Percentiles rank a stretch among this genome's conserved stretches.
Conservation (phyloP, 192 early-diverging fungal species). For the Backusella mclennaniae region DNA sequence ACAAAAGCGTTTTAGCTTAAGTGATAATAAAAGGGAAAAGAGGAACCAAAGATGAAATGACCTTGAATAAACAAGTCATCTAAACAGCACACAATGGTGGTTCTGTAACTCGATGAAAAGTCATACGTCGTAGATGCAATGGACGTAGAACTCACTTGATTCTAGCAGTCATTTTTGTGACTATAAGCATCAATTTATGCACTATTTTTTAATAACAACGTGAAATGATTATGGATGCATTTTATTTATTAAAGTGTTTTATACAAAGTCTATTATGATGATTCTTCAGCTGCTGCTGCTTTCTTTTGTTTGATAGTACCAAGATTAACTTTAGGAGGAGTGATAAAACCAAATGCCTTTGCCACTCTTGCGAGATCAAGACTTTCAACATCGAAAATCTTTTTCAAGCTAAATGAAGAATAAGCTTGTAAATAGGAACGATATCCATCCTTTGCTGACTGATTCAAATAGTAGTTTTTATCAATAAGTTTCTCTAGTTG, state of each 20-base stretch:
- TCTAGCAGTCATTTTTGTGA: too few species aligned
- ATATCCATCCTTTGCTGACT: slow-evolving; percentile 96
- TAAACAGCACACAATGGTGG: background rate
- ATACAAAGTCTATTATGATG: slow-evolving; percentile 7
- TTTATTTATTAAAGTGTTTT: slow-evolving; percentile 4
- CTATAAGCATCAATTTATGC: too few species aligned
- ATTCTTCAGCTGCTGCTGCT: background rate
- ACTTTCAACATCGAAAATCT: slow-evolving; percentile 90
- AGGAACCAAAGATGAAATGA: background rate
- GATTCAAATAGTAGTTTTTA: slow-evolving; percentile 98
- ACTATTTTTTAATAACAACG: too few species aligned
- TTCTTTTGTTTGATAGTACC: slow-evolving; percentile 36
- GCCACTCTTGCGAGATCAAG: slow-evolving; percentile 93
- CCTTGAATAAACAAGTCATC: background rate
- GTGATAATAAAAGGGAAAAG: background rate
- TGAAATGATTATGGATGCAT: background rate
- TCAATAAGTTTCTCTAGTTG: slow-evolving; percentile 88
- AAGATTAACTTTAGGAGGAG: slow-evolving; percentile 92
- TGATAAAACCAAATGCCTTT: slow-evolving; percentile 92
- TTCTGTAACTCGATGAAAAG: too few species aligned
- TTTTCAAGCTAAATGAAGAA: slow-evolving; percentile 93
- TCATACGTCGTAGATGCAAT: too few species aligned
- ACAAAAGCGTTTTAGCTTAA: background rate
- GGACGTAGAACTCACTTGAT: too few species aligned
- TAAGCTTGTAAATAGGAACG: slow-evolving; percentile 96